A percentile compares a stretch with the other conserved stretches of the same genome.
phyloP scores from a whole-genome alignment of 108 stramenopile species.

The Epipyxis sp. region DNA sequence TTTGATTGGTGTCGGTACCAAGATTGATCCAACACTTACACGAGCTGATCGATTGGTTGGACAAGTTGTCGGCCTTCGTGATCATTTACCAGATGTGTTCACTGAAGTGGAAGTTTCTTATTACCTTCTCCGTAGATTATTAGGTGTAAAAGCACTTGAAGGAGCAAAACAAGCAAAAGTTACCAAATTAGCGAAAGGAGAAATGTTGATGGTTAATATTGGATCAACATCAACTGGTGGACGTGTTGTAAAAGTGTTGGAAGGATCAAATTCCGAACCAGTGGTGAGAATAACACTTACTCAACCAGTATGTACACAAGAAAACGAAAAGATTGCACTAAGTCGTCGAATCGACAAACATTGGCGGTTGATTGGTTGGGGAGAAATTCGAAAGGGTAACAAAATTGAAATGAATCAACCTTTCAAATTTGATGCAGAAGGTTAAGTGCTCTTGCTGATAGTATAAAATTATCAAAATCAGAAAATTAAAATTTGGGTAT shows the following conservation, averaged over 20 bases:
- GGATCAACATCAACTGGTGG: constrained; percentile 96
- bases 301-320: constrained; percentile 97
- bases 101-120: constrained; percentile 95
- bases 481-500: too few species aligned
- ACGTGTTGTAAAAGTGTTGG: constrained; percentile 80
- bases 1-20: constrained; percentile 97
- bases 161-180: constrained; percentile 99
- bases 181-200: constrained; percentile 85
- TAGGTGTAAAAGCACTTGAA: constrained; percentile 96
- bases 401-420: constrained; percentile 28
- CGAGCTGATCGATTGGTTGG: constrained; percentile 98
- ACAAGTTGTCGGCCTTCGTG: constrained; percentile 91
- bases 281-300: constrained; percentile 93
- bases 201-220: constrained; percentile 99
- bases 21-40: constrained; percentile 96
- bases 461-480: too few species aligned
- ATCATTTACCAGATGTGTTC: constrained; percentile 93
- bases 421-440: not conserved
- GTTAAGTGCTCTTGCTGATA: too few species aligned
- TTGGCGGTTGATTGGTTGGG: constrained; percentile 86
- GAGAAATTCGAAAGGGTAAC: constrained; percentile 55
- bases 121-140: constrained; percentile 88
- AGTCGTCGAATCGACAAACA: constrained; percentile 98
- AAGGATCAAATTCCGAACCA: constrained; percentile 49
- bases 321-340: constrained; percentile 99